Evolutionary conservation across 2,329 filamentous ascomycete species (phyloP).

Genomic region (Fusarium sororula): DNA sequence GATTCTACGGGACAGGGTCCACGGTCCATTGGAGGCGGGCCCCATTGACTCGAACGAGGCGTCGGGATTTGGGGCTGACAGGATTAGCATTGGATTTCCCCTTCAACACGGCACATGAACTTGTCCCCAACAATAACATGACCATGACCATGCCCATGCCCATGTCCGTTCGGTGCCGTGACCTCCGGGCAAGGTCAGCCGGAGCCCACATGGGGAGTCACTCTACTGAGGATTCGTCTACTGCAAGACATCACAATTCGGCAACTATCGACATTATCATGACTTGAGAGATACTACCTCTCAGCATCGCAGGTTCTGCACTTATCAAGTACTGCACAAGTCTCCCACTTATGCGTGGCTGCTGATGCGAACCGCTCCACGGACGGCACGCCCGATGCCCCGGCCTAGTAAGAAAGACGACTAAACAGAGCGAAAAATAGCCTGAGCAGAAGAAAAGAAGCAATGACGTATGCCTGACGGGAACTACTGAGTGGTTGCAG

Average conservation of each 20-base stretch:
- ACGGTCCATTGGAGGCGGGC: constrained; percentile 18
- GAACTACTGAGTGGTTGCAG: constrained; percentile 24
- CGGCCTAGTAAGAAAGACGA: not conserved
- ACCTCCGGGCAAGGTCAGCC: constrained; percentile 39
- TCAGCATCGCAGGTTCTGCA: not conserved
- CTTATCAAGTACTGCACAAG: constrained; percentile 7
- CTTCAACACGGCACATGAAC: constrained; percentile 18
- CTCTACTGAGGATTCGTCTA: not conserved
- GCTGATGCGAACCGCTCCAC: constrained; percentile 9
- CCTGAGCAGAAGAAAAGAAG: not conserved
- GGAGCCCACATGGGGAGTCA: constrained; percentile 30
- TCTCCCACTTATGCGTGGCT: constrained; percentile 16
- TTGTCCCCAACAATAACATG: not conserved
- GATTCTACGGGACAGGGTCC: constrained; percentile 18
- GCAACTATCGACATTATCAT: constrained; percentile 17
- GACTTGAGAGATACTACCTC: constrained; percentile 13
- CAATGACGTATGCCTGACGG: constrained; percentile 37
- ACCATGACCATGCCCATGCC: not conserved
- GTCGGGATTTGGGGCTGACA: constrained; percentile 14
- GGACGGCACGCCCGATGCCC: constrained; percentile 22
- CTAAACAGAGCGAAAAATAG: not conserved
- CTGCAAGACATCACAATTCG: constrained; percentile 12
- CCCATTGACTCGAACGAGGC: constrained; percentile 13
- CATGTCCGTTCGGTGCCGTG: constrained; percentile 35
- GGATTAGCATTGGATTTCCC: not conserved